Evolutionary conservation across 129 eudicot genomes (phyloP).

Genomic region (Centrapalus pauciflorus): DNA sequence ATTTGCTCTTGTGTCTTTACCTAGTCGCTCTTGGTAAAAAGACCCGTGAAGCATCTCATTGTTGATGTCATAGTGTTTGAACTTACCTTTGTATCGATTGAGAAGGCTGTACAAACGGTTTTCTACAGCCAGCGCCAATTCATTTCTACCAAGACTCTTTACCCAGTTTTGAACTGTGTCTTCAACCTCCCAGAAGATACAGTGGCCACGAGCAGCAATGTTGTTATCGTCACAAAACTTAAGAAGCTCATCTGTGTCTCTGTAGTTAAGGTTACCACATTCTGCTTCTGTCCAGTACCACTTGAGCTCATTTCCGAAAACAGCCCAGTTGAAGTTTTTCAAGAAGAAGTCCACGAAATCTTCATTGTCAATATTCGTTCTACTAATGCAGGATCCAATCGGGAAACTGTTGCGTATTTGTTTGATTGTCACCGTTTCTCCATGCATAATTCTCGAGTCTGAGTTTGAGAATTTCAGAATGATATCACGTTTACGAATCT

Average conservation of each 20-base stretch:
- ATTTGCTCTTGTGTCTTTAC: constrained; percentile 47
- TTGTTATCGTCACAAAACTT: constrained; percentile 46
- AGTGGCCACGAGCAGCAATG: constrained; percentile 71
- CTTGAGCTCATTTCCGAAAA: constrained; percentile 84
- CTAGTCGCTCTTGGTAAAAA: constrained; percentile 66
- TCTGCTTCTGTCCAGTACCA: constrained; percentile 90
- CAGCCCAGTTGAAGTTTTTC: constrained; percentile 85
- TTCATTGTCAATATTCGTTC: constrained; percentile 70
- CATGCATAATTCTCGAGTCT: constrained; percentile 28
- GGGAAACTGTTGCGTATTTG: constrained; percentile 79
- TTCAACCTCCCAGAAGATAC: constrained; percentile 94
- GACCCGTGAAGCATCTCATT: constrained; percentile 95
- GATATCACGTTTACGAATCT: constrained; percentile 85
- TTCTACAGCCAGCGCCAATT: constrained; percentile 50
- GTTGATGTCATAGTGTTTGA: constrained; percentile 86
- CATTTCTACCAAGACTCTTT: constrained; percentile 36
- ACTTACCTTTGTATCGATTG: constrained; percentile 73
- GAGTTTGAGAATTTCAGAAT: constrained; percentile 53
- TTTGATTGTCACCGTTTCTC: constrained; percentile 45
- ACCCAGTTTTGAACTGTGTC: constrained; percentile 67
- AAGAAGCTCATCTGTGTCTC: constrained; percentile 71
- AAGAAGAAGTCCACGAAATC: constrained; percentile 68
- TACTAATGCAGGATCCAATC: constrained; percentile 66
- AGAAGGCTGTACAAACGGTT: constrained; percentile 66
- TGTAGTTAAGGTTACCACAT: constrained; percentile 57